phyloP scores from a whole-genome alignment of 495 filamentous ascomycete species.

The Mytilinidion resinicola region DNA sequence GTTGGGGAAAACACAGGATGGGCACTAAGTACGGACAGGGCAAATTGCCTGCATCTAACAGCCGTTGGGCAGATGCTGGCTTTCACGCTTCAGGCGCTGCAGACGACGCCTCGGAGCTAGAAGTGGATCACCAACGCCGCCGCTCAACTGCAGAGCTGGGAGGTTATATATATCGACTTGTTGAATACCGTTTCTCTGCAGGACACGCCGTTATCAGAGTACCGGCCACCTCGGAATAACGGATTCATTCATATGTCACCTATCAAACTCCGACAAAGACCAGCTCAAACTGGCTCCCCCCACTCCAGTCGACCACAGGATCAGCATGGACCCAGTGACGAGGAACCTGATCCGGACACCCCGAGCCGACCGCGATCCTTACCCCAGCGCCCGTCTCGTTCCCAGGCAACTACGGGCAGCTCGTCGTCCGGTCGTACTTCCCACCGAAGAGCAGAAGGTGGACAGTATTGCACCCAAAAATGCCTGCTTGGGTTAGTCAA shows the following conservation, averaged over 20 bases:
- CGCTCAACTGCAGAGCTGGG: conserved; percentile 15
- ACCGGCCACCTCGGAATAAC: conserved; percentile 15
- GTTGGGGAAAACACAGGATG: conserved; percentile 14
- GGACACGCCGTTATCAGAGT: conserved; percentile 20
- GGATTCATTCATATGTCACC: conserved; percentile 16
- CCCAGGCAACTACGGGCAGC: conserved; percentile 29
- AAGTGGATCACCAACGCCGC: conserved; percentile 11
- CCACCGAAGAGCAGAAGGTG: neutral
- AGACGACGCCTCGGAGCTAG: conserved; percentile 13
- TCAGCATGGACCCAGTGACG: conserved; percentile 12
- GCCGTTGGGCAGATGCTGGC: conserved; percentile 25
- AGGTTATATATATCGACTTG: conserved; percentile 20
- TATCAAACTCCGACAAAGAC: conserved; percentile 12
- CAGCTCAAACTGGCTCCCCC: neutral
- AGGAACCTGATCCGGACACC: conserved; percentile 19
- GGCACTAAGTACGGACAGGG: conserved; percentile 5
- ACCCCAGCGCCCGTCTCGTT: conserved; percentile 30
- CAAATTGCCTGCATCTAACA: conserved; percentile 24
- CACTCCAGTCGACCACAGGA: conserved; percentile 5
- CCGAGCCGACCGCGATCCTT: conserved; percentile 17
- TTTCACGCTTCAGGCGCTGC: conserved; percentile 21
- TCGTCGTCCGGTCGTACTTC: conserved; percentile 24
- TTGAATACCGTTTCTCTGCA: conserved; percentile 8
- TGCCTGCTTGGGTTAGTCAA: conserved; percentile 43
- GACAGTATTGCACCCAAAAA: conserved; percentile 43